Conservation (phyloP, 2,329 filamentous ascomycete species). For the Paraconiothyrium sp. region DNA sequence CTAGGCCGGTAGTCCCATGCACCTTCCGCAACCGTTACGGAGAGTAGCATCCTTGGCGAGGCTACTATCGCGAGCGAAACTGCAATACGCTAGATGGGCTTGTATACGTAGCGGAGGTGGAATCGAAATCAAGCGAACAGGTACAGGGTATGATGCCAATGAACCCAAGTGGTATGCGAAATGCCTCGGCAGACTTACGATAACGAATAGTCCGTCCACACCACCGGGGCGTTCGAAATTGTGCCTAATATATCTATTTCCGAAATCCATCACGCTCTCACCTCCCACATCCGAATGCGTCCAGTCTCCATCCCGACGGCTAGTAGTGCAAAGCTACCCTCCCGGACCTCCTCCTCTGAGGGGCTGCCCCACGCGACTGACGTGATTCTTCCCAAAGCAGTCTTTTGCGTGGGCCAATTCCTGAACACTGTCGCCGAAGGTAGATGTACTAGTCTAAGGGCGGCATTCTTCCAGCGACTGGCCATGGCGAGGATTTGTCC, state of each 20-base stretch:
- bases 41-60: slow-evolving; percentile 1
- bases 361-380: slow-evolving; percentile 58
- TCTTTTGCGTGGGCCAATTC: slow-evolving; percentile 95
- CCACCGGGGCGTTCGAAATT: slow-evolving; percentile 7
- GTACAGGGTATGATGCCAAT: not conserved
- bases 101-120: slow-evolving; percentile 8
- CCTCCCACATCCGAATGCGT: slow-evolving; percentile 89
- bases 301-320: slow-evolving; percentile 90
- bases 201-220: slow-evolving; percentile 13
- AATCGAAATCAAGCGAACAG: slow-evolving; percentile 8
- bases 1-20: slow-evolving; percentile 2
- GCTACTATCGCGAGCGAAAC: slow-evolving; percentile 8
- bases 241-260: slow-evolving; percentile 14
- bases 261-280: slow-evolving; percentile 36
- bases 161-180: slow-evolving; percentile 5
- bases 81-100: slow-evolving; percentile 13
- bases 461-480: slow-evolving; percentile 87
- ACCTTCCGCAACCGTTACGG: slow-evolving; percentile 15
- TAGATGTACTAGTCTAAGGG: slow-evolving; percentile 85
- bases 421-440: slow-evolving; percentile 93
- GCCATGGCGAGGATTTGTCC: slow-evolving; percentile 89
- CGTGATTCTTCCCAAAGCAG: slow-evolving; percentile 85
- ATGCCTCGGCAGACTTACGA: slow-evolving; percentile 14
- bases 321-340: slow-evolving; percentile 67
- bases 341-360: slow-evolving; percentile 65